Conservation (phyloP, 768 basidiomycete species). For the Rhizopogon roseolus region DNA sequence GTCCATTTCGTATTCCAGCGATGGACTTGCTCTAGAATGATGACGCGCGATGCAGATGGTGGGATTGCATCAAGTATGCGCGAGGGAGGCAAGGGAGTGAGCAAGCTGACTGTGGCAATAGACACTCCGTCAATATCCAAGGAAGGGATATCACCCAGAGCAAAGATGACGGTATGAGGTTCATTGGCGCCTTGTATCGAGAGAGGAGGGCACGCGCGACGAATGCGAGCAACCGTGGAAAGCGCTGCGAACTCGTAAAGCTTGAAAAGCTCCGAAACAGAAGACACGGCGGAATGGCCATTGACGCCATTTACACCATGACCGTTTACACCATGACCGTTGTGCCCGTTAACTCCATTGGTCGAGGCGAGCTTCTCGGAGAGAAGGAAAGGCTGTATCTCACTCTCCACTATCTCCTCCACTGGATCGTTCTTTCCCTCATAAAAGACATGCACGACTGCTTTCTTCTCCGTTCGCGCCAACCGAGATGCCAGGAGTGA, state of each 20-base stretch:
- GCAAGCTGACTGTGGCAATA: conserved; percentile 60
- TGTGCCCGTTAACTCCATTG: conserved; percentile 34
- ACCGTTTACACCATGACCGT: no score
- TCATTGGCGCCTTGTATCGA: conserved; percentile 44
- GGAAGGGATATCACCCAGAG: conserved; percentile 50
- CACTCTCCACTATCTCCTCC: conserved; percentile 52
- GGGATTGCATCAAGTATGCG: conserved; percentile 59
- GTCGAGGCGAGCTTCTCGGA: conserved; percentile 31
- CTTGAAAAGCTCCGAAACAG: conserved; percentile 33
- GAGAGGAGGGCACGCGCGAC: conserved; percentile 58
- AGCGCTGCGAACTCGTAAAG: conserved; percentile 67
- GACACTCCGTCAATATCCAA: conserved; percentile 51
- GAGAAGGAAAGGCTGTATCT: conserved; percentile 57
- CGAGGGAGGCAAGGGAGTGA: conserved; percentile 61
- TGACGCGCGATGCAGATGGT: conserved; percentile 54
- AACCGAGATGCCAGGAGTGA: conserved; percentile 81
- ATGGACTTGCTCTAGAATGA: conserved; percentile 80
- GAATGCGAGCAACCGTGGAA: conserved; percentile 57
- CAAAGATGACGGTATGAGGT: conserved; percentile 66
- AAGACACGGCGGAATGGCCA: conserved; percentile 15
- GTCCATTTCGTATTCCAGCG: conserved; percentile 83
- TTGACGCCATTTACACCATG: conserved; percentile 20
- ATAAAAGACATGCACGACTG: conserved; percentile 86
- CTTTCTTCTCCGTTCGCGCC: conserved; percentile 62
- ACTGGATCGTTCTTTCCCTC: conserved; percentile 33